Percentiles rank a stretch among this genome's conserved stretches.
Evolutionary conservation across 2,329 filamentous ascomycete species (phyloP).

Genomic region (Ophiosphaerella korrae): DNA sequence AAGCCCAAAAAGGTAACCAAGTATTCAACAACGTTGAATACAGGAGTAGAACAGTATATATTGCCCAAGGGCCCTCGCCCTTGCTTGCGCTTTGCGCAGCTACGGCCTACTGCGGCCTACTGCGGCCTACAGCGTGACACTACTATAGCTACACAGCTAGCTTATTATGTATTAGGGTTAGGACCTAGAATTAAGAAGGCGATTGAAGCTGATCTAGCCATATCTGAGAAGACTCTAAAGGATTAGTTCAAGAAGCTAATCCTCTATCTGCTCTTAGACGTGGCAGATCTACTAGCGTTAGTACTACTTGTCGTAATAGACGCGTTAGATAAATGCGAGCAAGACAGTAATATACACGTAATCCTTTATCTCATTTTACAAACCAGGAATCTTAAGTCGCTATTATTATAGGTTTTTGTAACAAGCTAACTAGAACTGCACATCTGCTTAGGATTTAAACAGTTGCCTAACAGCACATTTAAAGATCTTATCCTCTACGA

Average conservation of each 20-base stretch:
- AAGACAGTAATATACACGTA: background rate
- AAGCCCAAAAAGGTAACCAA: too few species aligned
- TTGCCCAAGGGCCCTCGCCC: too few species aligned
- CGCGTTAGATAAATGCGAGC: constrained; percentile 14
- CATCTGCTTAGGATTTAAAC: constrained; percentile 10
- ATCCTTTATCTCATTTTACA: constrained; percentile 8
- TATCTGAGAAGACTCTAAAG: background rate
- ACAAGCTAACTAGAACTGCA: constrained; percentile 13
- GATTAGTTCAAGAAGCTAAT: background rate
- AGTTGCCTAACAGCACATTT: constrained; percentile 4
- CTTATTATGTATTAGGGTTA: background rate
- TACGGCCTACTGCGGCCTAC: too few species aligned
- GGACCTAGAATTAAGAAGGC: background rate
- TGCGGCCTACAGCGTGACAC: too few species aligned
- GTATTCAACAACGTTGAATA: too few species aligned
- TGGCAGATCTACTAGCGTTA: background rate
- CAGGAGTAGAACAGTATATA: too few species aligned
- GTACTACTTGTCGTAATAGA: constrained; percentile 10
- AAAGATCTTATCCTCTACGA: constrained; percentile 8
- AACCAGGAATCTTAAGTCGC: constrained; percentile 1
- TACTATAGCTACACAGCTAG: background rate
- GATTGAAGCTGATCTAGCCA: background rate
- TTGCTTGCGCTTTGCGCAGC: too few species aligned
- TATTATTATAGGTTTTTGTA: constrained; percentile 1
- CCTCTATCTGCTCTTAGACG: background rate